phyloP scores from a whole-genome alignment of 129 eudicot genomes.

The Logfia minima region DNA sequence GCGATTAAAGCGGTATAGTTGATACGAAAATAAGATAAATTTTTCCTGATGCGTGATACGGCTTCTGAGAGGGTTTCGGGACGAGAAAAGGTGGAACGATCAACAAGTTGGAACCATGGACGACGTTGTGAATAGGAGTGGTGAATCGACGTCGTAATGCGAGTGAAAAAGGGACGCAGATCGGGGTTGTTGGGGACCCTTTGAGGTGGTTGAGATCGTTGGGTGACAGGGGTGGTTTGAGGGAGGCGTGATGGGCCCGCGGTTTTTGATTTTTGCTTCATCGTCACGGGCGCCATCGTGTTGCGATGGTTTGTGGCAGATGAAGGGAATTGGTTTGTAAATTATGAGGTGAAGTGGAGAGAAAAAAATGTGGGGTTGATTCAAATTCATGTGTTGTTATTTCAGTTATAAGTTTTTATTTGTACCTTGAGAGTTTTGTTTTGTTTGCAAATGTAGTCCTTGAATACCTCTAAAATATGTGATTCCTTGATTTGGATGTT shows the following conservation, averaged over 20 bases:
- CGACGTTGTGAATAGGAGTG: conserved; percentile 53
- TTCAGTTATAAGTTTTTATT: conserved; percentile 23
- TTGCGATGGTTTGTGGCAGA: conserved; percentile 12
- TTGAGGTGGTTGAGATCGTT: background rate
- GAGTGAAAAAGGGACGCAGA: conserved; percentile 50
- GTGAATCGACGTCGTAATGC: conserved; percentile 37
- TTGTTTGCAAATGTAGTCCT: background rate
- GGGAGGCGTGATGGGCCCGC: conserved; percentile 25
- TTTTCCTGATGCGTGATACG: conserved; percentile 56
- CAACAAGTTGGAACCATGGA: conserved; percentile 77
- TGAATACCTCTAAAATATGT: background rate
- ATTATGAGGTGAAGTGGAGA: background rate
- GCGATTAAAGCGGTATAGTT: conserved; percentile 56
- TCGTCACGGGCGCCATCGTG: conserved; percentile 14
- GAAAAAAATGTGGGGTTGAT: conserved; percentile 9
- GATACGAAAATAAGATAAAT: conserved; percentile 61
- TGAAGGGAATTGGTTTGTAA: conserved; percentile 9
- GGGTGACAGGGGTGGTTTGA: conserved; percentile 21
- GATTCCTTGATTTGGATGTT: background rate
- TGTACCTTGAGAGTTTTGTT: background rate
- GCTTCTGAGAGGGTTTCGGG: conserved; percentile 69
- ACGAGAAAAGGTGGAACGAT: conserved; percentile 60
- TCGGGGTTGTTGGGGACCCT: conserved; percentile 38
- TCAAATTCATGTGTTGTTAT: background rate
- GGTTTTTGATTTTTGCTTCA: background rate